phyloP scores from a whole-genome alignment of 805 yeast genomes.

The Metschnikowia kofuensis region DNA sequence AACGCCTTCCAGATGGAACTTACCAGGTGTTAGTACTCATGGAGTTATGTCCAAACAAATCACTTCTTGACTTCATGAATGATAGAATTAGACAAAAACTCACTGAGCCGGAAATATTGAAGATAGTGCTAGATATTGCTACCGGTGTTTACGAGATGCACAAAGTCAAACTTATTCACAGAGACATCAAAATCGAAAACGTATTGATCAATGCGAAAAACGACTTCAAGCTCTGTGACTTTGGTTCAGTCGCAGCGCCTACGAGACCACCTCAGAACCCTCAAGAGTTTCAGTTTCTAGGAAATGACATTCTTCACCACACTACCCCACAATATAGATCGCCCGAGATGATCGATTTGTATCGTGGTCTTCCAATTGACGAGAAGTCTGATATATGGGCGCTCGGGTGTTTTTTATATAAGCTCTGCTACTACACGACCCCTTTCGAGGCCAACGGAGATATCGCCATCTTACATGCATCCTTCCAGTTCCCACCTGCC shows the following conservation, averaged over 20 bases:
- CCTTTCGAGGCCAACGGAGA: slow-evolving; percentile 92
- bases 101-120: slow-evolving; percentile 70
- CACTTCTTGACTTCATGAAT: slow-evolving; percentile 90
- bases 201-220: slow-evolving; percentile 72
- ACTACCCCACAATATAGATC: slow-evolving; percentile 95
- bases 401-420: slow-evolving; percentile 84
- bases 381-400: slow-evolving; percentile 98
- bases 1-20: slow-evolving; percentile 46
- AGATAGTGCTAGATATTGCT: slow-evolving; percentile 79
- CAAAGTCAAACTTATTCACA: slow-evolving; percentile 70
- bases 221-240: slow-evolving; percentile 83
- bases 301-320: slow-evolving; percentile 82
- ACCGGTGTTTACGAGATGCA: slow-evolving; percentile 87
- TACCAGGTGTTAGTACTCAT: slow-evolving; percentile 89
- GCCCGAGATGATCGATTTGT: slow-evolving; percentile 94
- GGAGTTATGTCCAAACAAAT: slow-evolving; percentile 89
- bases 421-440: slow-evolving; percentile 87
- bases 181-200: slow-evolving; percentile 94
- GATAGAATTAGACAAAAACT: slow-evolving; percentile 75
- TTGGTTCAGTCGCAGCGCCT: slow-evolving; percentile 79
- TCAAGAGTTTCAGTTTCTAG: slow-evolving; percentile 69
- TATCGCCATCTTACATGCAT: slow-evolving; percentile 80
- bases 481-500: slow-evolving; percentile 67
- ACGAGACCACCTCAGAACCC: slow-evolving; percentile 72
- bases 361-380: slow-evolving; percentile 79